Evolutionary conservation across 495 filamentous ascomycete species (phyloP).

Genomic region (Halenospora varia): DNA sequence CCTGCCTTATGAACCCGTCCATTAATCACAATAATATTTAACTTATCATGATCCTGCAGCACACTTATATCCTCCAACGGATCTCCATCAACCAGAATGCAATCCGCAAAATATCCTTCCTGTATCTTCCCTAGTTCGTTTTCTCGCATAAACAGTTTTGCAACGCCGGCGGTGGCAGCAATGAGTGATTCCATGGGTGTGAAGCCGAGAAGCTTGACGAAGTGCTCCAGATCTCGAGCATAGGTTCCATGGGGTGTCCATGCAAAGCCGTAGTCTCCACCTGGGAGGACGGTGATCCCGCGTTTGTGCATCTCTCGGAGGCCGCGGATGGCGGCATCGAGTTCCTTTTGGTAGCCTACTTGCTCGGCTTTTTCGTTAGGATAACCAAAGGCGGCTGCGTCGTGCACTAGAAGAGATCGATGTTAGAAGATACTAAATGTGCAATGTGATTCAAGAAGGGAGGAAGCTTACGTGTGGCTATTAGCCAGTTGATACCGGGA

Average conservation of each 20-base stretch:
- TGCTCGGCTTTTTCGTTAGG: constrained; percentile 39
- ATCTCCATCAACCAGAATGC: constrained; percentile 45
- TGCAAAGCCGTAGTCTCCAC: constrained; percentile 50
- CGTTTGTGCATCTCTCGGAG: constrained; percentile 45
- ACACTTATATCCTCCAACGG: constrained; percentile 42
- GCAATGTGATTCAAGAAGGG: not conserved
- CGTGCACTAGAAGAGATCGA: constrained; percentile 30
- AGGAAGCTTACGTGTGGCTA: constrained; percentile 26
- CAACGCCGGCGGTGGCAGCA: constrained; percentile 43
- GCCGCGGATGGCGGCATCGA: constrained; percentile 36
- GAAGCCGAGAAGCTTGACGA: constrained; percentile 46
- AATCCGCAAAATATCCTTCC: constrained; percentile 44
- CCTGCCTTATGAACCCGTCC: constrained; percentile 42
- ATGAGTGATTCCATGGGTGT: constrained; percentile 46
- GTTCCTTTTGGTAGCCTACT: constrained; percentile 41
- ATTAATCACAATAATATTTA: constrained; percentile 47
- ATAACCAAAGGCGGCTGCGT: constrained; percentile 43
- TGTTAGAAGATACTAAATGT: no score
- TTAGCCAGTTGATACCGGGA: constrained; percentile 44
- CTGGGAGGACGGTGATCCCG: constrained; percentile 43
- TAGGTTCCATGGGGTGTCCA: constrained; percentile 51
- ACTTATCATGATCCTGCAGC: constrained; percentile 41
- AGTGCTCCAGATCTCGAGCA: constrained; percentile 45
- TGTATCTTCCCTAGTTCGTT: constrained; percentile 45
- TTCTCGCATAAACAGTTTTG: constrained; percentile 45